Conservation (phyloP, 2,329 filamentous ascomycete genomes). For the Diaporthe aspalathi region DNA sequence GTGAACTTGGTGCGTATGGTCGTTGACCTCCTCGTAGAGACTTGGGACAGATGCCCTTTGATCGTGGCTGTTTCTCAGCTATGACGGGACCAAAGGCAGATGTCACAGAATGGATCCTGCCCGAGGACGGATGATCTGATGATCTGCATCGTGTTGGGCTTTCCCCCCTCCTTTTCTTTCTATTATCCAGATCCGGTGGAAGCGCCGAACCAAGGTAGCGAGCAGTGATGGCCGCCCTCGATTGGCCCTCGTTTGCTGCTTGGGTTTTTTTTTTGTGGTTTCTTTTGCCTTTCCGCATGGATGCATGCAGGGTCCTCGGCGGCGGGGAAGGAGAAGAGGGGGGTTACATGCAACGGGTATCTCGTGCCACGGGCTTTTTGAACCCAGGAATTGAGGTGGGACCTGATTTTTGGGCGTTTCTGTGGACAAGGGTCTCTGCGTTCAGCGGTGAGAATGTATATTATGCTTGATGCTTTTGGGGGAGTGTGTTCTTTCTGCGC, state of each 20-base stretch:
- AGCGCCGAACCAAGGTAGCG: slow-evolving; percentile 11
- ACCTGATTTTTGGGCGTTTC: not conserved
- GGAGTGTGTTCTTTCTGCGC: not conserved
- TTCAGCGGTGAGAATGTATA: not conserved
- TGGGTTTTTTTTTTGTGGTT: not conserved
- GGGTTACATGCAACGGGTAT: slow-evolving; percentile 13
- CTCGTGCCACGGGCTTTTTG: not conserved
- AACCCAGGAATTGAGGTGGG: not conserved
- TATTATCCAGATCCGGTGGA: slow-evolving; percentile 6
- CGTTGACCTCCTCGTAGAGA: no score
- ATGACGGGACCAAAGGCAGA: no score
- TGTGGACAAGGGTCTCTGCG: not conserved
- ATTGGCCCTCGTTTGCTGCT: slow-evolving; percentile 24
- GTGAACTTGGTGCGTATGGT: no score
- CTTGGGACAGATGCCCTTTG: no score
- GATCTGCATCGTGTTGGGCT: not conserved
- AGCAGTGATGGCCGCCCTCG: not conserved
- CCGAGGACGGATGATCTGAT: not conserved
- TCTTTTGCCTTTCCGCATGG: not conserved
- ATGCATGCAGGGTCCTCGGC: slow-evolving; percentile 14
- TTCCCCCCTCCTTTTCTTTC: no score
- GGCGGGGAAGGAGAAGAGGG: slow-evolving; percentile 3
- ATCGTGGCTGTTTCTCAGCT: not conserved
- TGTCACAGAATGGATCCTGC: not conserved
- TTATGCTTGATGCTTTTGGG: no score